Percentiles rank a stretch among this genome's conserved stretches.
Evolutionary conservation across 2,329 filamentous ascomycete genomes (phyloP).

Genomic region (Pestalotiopsis sp.): DNA sequence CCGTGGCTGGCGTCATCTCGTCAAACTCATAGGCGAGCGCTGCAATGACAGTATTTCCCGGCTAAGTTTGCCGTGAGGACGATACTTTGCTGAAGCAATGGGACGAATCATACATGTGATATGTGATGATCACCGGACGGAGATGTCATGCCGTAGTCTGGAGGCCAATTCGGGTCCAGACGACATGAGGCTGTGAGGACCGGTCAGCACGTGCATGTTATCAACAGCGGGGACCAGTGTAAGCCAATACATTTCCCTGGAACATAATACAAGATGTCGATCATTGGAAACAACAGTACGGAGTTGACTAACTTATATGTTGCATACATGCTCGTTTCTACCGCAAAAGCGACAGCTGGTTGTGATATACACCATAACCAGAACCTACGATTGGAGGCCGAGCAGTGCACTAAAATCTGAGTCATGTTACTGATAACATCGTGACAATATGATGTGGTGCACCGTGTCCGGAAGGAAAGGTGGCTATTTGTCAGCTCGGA

Average conservation of each 20-base stretch:
- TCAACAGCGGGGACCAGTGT: background rate
- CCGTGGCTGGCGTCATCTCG: background rate
- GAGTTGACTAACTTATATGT: background rate
- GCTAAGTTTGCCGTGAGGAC: background rate
- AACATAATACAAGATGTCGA: background rate
- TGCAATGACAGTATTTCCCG: background rate
- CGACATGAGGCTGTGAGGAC: background rate
- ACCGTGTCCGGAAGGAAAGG: background rate
- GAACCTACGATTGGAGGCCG: background rate
- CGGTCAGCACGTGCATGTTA: background rate
- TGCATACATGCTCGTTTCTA: background rate
- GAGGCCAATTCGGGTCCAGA: background rate
- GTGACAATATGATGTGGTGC: background rate
- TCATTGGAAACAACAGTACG: background rate
- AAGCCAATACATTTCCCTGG: background rate
- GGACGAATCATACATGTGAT: background rate
- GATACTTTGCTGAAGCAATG: background rate
- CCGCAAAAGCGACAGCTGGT: background rate
- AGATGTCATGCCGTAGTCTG: background rate
- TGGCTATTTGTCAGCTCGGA: background rate
- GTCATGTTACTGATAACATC: background rate
- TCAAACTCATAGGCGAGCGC: conserved; percentile 4
- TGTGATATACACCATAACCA: background rate
- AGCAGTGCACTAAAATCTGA: background rate
- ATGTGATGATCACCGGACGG: background rate